Evolutionary conservation across 2,329 filamentous ascomycete genomes (phyloP).

Genomic region (Cercospora janseana): DNA sequence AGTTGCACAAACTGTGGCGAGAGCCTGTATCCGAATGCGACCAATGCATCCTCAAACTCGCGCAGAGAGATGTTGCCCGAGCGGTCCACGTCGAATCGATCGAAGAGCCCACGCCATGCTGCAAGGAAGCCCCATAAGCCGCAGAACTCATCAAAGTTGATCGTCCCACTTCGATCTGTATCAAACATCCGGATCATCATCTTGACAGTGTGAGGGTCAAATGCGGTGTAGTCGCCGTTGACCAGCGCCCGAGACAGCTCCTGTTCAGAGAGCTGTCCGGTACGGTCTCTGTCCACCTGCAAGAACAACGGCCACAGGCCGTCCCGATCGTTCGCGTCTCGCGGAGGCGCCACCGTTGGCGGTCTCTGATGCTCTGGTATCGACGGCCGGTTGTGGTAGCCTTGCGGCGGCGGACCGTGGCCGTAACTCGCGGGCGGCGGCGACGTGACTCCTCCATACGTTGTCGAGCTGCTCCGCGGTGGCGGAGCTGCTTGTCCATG

Average conservation of each 20-base stretch:
- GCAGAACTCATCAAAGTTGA: conserved; percentile 94
- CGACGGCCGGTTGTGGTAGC: conserved; percentile 63
- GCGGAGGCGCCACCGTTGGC: conserved; percentile 49
- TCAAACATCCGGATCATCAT: conserved; percentile 99
- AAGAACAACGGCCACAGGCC: conserved; percentile 79
- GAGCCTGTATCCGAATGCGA: conserved; percentile 88
- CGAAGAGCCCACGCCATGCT: conserved; percentile 90
- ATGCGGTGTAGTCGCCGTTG: conserved; percentile 93
- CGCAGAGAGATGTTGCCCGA: conserved; percentile 75
- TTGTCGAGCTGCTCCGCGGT: conserved; percentile 21
- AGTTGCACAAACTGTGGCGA: conserved; percentile 79
- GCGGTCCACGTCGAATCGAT: conserved; percentile 83
- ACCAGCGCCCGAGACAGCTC: conserved; percentile 89
- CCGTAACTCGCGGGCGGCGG: conserved; percentile 51
- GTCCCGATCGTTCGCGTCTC: conserved; percentile 64
- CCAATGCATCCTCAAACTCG: conserved; percentile 86
- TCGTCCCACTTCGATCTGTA: conserved; percentile 80
- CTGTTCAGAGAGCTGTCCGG: conserved; percentile 76
- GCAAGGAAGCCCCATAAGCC: conserved; percentile 94
- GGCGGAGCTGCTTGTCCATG: conserved; percentile 19
- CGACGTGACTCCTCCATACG: conserved; percentile 27
- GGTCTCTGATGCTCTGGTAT: conserved; percentile 47
- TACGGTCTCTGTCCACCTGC: conserved; percentile 83
- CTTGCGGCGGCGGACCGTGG: conserved; percentile 57
- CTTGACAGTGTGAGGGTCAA: conserved; percentile 88